Conservation (phyloP, 1,284 basidiomycete genomes). For the Moniliella sp. region DNA sequence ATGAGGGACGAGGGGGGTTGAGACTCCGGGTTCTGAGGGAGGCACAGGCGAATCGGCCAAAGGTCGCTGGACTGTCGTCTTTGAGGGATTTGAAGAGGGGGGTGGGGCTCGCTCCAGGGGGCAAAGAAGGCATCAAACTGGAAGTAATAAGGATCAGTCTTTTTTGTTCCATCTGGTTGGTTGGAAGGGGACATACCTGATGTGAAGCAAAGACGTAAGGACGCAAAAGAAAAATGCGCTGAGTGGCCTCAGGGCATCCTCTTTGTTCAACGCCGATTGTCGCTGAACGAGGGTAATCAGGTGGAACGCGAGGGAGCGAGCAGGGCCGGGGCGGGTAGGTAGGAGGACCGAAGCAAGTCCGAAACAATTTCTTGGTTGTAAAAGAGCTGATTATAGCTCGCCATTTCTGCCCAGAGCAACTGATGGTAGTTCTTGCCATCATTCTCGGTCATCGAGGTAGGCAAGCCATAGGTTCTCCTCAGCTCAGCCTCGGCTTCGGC, state of each 20-base stretch:
- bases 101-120: conserved; percentile 38
- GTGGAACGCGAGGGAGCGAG: conserved; percentile 37
- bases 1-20: too few species aligned
- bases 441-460: conserved; percentile 20
- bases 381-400: conserved; percentile 12
- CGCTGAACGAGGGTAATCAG: conserved; percentile 35
- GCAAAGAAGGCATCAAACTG: conserved; percentile 39
- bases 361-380: conserved; percentile 33
- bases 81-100: too few species aligned
- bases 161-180: too few species aligned
- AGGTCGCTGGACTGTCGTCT: too few species aligned
- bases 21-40: too few species aligned
- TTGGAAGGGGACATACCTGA: conserved; percentile 25
- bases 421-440: conserved; percentile 5
- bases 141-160: too few species aligned
- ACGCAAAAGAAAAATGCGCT: conserved; percentile 39
- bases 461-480: conserved; percentile 21
- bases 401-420: conserved; percentile 13
- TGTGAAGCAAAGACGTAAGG: conserved; percentile 41
- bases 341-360: conserved; percentile 29
- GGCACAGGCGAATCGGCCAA: too few species aligned
- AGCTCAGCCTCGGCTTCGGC: conserved; percentile 5
- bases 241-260: conserved; percentile 33
- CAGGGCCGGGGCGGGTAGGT: conserved; percentile 33
- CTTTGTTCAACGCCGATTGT: conserved; percentile 25